Evolutionary conservation across 345 rosid species (phyloP), one percentile per base, ranked within the genome.

Genomic region (Rhodamnia rubescens): DNA sequence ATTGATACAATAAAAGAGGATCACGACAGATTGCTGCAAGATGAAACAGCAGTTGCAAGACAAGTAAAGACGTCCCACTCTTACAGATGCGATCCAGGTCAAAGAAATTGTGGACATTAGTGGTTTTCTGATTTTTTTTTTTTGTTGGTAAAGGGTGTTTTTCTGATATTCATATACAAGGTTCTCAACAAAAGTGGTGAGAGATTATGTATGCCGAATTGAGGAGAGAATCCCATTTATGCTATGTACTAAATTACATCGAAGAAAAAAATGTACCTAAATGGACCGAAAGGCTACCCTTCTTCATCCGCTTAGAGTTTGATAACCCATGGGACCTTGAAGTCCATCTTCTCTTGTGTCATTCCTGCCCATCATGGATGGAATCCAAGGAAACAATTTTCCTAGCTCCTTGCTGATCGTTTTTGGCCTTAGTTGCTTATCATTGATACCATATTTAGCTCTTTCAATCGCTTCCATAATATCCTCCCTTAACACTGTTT

Each of bases 401-500:
- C 93, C 96, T 2, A 95, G 92, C 88, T 95, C 98, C 88, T 92
- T 95, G 88, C 95, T 90, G 85, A 95, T 90, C 54, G 88, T 87
- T 82, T 87, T 92, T 49, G 93, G 86, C 90, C 87, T 92, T 86
- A 85, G 85, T 88, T 92, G 95, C 89, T 88, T 91, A 80, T 91
- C 93, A 75, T 92, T 92, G 86, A 97, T 97, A 58, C 98, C 99
- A 61, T 90, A 97, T 89, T 97, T 97, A 18, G 97, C 98, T 90
- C 99, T 93, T 90, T 97, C 99, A 83, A 95, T 90, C 0, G 98
- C 98, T 93, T 94, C 98, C 98, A 97, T 97, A 89, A 97, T 90
- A 87, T 97, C 98, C 92, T 97, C 99, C 89, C 99, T 93, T 15
- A 91, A 90, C 84, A 97, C 96, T 0, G 78, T 86, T 89, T 94